A percentile compares a stretch with the other conserved stretches of the same genome.
Conservation (phyloP, 2,329 filamentous ascomycete species). For the Mariannaea sp. region DNA sequence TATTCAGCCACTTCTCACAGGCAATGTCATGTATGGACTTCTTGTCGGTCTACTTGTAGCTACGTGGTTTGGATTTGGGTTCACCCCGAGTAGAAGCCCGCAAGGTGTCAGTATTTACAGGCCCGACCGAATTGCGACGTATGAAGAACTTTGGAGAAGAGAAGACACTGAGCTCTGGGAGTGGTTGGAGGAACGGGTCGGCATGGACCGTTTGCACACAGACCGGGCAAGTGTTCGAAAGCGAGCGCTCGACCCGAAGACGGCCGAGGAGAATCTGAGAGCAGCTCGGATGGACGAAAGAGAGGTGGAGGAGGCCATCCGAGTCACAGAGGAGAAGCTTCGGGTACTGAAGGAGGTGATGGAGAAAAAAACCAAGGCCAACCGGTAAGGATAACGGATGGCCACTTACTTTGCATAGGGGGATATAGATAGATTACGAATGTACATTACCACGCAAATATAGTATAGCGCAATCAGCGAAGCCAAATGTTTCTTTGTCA, state of each 20-base stretch:
- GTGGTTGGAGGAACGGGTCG: constrained; percentile 87
- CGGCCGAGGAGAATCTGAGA: constrained; percentile 63
- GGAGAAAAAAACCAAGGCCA: constrained; percentile 50
- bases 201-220: constrained; percentile 63
- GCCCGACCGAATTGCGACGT: constrained; percentile 76
- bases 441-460: constrained; percentile 26
- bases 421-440: constrained; percentile 30
- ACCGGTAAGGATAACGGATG: constrained; percentile 15
- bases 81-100: constrained; percentile 46
- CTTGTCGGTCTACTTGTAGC: constrained; percentile 74
- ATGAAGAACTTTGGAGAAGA: constrained; percentile 89
- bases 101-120: constrained; percentile 40
- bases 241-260: constrained; percentile 56
- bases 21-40: constrained; percentile 78
- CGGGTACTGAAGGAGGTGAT: constrained; percentile 74
- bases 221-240: constrained; percentile 48
- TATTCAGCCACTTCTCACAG: constrained; percentile 71
- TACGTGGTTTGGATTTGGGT: constrained; percentile 72
- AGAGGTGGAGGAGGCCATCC: constrained; percentile 79
- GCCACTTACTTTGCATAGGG: constrained; percentile 23
- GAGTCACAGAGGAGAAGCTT: constrained; percentile 84
- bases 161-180: constrained; percentile 92
- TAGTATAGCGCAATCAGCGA: constrained; percentile 26
- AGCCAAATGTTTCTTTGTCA: constrained; percentile 36
- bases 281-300: constrained; percentile 69